These are phyloP conservation scores for Sphaerulina populicola DNA, from an alignment of 2,329 filamentous ascomycete genomes.

Conservation along the genomic window DNA sequence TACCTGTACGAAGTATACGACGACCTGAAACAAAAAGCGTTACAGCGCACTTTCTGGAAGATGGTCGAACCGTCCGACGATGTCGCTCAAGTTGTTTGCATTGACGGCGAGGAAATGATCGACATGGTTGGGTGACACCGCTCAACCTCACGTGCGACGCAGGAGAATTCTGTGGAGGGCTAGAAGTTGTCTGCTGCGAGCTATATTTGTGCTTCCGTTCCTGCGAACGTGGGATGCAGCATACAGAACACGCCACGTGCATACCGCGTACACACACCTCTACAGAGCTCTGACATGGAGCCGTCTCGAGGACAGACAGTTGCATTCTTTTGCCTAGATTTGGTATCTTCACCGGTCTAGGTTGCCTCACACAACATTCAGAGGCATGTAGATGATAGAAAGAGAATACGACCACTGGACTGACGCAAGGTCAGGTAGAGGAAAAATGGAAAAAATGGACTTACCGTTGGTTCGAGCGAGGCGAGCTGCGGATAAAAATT, in stretches of 20 bases:
- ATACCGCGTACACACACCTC: neutral
- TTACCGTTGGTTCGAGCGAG: neutral
- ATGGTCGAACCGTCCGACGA: neutral
- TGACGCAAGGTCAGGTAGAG: conserved; percentile 2
- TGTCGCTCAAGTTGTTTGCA: conserved; percentile 1
- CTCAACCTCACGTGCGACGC: conserved; percentile 2
- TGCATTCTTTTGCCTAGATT: neutral
- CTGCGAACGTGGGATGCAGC: neutral
- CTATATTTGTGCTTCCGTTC: neutral
- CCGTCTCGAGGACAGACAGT: neutral
- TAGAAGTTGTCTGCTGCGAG: neutral
- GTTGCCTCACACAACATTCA: no score
- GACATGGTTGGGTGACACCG: conserved; percentile 23
- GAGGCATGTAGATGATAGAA: conserved; percentile 2
- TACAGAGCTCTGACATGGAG: neutral
- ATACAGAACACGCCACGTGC: neutral
- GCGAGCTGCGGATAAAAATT: neutral
- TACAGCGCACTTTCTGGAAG: neutral
- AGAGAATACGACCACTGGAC: neutral
- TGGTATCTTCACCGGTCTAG: no score
- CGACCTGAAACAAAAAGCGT: conserved; percentile 4
- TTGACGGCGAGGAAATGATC: conserved; percentile 20
- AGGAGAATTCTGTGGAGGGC: neutral
- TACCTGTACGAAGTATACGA: conserved; percentile 15
- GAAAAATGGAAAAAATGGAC: neutral